Evolutionary conservation across 2,329 filamentous ascomycete genomes (phyloP), one percentile per base, ranked within the genome.

Genomic region (Talaromyces verruculosus): DNA sequence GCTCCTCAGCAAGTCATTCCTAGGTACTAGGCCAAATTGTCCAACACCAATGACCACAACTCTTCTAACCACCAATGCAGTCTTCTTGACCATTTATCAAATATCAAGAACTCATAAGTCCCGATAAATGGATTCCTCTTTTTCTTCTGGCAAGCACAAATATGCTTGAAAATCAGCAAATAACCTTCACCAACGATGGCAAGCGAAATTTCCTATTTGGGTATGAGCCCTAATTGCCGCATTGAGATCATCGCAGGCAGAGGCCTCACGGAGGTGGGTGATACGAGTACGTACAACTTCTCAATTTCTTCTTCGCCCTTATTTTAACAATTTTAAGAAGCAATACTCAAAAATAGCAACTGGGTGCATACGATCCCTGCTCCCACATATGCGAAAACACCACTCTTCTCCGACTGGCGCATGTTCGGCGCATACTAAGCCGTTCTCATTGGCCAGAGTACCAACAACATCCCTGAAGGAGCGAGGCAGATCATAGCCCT

Each of bases 301-400:
- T 37, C 53, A 57, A 57, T 39, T 35, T 17, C 33, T 57, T 11
- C 33, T 25, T 57, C 53, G 53, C 33, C 33, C 19, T 57, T 37
- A 37, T 39, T 35, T 39, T 17, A 33, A 37, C n/a, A 6, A 19
- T 57, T 35, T 22, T 11, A 22, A 25, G 33, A 15, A 19, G 5
- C 0, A 11, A 57, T 17, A n/a, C n/a, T 37, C 22, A 55, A 55
- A 35, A 53, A 63, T 63, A 63, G 45, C 17, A 55, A 25, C 15
- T 63, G 19, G 19, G 17, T 63, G 60, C 60, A 63, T 62, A 57
- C 28, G 49, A 51, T 28, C 33, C 33, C 33, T 41, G 22, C 11
- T 33, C 37, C 60, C 33, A 30, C n/a, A 19, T 39, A 41, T 17
- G 25, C 22, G 33, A 37, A 39, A 39, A 22, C 47, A 28, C 33